A percentile compares a stretch with the other conserved stretches of the same genome.
Conservation (phyloP, 257 asterid genomes). For the Petunia axillaris region DNA sequence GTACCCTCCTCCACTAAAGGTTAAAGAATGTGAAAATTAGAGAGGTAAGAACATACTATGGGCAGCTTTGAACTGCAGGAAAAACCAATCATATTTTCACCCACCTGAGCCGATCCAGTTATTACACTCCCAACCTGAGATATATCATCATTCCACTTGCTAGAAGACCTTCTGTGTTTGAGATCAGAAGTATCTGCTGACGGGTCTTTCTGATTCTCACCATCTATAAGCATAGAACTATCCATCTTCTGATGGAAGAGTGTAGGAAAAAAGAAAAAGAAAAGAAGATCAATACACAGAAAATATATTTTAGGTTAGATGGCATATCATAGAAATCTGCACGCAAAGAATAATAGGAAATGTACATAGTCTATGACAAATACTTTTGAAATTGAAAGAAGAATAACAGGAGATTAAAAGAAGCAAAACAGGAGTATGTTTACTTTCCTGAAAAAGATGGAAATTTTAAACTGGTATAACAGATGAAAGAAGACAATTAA, state of each 20-base stretch:
- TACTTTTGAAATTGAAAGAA: conserved; percentile 19
- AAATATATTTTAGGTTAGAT: conserved; percentile 12
- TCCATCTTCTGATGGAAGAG: conserved; percentile 71
- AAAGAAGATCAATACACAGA: conserved; percentile 30
- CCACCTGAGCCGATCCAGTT: conserved; percentile 79
- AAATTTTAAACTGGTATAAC: background rate
- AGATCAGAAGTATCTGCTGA: conserved; percentile 51
- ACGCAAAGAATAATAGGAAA: background rate
- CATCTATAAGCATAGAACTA: conserved; percentile 61
- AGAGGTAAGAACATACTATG: conserved; percentile 50
- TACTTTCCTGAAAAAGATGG: conserved; percentile 13
- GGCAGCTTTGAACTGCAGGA: conserved; percentile 67
- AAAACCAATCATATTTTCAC: conserved; percentile 76
- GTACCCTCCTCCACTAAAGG: conserved; percentile 3
- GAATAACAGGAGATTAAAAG: background rate
- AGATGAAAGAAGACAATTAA: conserved; percentile 6
- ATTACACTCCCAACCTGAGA: conserved; percentile 85
- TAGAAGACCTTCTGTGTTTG: conserved; percentile 64
- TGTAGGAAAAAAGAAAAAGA: conserved; percentile 24
- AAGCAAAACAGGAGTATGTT: background rate
- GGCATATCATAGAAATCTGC: conserved; percentile 5
- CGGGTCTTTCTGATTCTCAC: conserved; percentile 61
- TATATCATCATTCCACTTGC: conserved; percentile 85
- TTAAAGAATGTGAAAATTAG: conserved; percentile 5
- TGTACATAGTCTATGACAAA: background rate